A percentile compares a stretch with the other conserved stretches of the same genome.
These are phyloP conservation scores for Plasmodium adleri DNA, from an alignment of 169 alveolate species.

Conservation along the genomic window DNA sequence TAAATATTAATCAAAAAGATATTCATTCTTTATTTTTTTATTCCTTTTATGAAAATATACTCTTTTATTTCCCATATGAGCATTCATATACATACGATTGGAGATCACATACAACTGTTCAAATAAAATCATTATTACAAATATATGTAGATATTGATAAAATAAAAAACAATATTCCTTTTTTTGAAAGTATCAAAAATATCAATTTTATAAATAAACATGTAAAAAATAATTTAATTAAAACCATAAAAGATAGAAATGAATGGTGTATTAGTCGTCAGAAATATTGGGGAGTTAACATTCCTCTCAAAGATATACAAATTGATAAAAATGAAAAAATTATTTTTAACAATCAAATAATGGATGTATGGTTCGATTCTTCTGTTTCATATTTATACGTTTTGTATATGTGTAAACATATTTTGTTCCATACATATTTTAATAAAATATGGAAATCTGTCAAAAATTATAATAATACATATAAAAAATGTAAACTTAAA, in stretches of 20 bases:
- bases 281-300: conserved; percentile 88
- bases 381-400: conserved; percentile 82
- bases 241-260: conserved; percentile 76
- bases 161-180: conserved; percentile 24
- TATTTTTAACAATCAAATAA: conserved; percentile 75
- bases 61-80: conserved; percentile 68
- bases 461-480: background rate
- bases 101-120: conserved; percentile 70
- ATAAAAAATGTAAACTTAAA: background rate
- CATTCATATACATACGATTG: conserved; percentile 72
- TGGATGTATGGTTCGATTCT: conserved; percentile 93
- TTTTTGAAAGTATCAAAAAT: conserved; percentile 51
- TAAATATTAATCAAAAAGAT: conserved; percentile 45
- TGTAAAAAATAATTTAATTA: conserved; percentile 72
- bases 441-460: conserved; percentile 6
- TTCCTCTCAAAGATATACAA: conserved; percentile 68
- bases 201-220: conserved; percentile 77
- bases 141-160: conserved; percentile 71
- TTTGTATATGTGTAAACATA: conserved; percentile 43
- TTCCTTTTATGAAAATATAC: conserved; percentile 46
- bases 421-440: conserved; percentile 32
- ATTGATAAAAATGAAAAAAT: conserved; percentile 8
- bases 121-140: conserved; percentile 59
- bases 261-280: conserved; percentile 91
- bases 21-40: conserved; percentile 47